Base-by-base conservation (phyloP, 305 asterid species). In the Striga hermonthica region DNA sequence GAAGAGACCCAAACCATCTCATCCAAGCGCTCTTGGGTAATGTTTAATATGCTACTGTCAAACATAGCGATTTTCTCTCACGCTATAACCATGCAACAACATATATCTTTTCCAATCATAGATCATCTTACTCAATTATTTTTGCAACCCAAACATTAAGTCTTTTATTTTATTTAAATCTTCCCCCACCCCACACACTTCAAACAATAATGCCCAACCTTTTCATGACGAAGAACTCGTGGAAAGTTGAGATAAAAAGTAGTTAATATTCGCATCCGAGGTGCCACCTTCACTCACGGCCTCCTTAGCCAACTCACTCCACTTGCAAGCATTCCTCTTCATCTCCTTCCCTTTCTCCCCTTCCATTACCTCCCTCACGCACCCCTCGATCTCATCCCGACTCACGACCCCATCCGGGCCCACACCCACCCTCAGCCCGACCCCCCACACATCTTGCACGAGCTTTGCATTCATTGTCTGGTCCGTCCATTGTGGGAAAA, bases 401-500 rank as follows among this genome's bases (percentile, higher is more conserved):
- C 80, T 63, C 12, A 70, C 92, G 9, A 87, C 13, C 0, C 88
- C 84, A 49, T 67, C 38, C 43, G 16, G 7, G 4, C 62, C 77
- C 8, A 67, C 83, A 67, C 68, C 52, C 48, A 79, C 87, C 69
- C 92, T 71, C 12, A 78, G 47, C 22, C 95, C 92, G 0, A 77
- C 73, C 6, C 73, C 49, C 90, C 88, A 85, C 9, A 85, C 78
- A 55, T 87, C 95, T 14, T 80, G 77, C 43, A 87, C 78, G 9
- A 85, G 68, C 67, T 85, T 87, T 0, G 95, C 92, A 50, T 80
- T 77, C 35, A 12, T 85, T 0, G 87, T 65, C 63, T 87, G 95
- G 60, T 87, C 92, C 7, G 87, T 80, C 95, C 95, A 88, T 13
- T 75, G 80, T 0, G 92, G 95, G 87, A 85, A 80, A 13, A 68